A percentile compares a stretch with the other conserved stretches of the same genome.
phyloP scores from a whole-genome alignment of 306 rosid genomes.

The Senna tora region DNA sequence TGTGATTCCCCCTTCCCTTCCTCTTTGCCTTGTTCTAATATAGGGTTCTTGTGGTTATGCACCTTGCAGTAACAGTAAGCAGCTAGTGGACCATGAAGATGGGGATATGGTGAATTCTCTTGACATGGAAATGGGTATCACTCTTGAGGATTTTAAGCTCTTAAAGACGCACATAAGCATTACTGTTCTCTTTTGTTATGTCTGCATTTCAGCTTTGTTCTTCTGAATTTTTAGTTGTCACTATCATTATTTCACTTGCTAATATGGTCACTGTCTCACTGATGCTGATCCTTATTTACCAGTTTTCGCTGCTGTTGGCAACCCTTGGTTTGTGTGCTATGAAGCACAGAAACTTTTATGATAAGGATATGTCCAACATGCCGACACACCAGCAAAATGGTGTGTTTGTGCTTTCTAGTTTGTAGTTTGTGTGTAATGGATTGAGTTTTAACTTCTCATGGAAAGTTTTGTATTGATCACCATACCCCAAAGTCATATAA shows the following conservation, averaged over 20 bases:
- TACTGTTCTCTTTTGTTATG: slow-evolving; percentile 10
- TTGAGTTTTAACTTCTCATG: slow-evolving; percentile 10
- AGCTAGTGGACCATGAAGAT: slow-evolving; percentile 83
- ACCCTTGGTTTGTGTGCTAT: slow-evolving; percentile 17
- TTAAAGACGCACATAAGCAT: slow-evolving; percentile 81
- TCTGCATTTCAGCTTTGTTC: neutral
- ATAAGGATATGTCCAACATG: no score
- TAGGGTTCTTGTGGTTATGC: slow-evolving; percentile 26
- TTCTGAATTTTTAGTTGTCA: neutral
- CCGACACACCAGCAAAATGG: no score
- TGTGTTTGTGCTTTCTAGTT: no score
- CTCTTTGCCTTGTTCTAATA: slow-evolving; percentile 30
- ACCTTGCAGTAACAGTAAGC: slow-evolving; percentile 68
- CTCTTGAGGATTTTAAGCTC: slow-evolving; percentile 92
- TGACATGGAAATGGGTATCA: slow-evolving; percentile 83
- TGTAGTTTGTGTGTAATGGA: slow-evolving; percentile 22
- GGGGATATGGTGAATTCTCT: slow-evolving; percentile 78
- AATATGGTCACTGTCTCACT: slow-evolving; percentile 11
- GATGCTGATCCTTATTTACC: no score
- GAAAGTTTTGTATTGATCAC: slow-evolving; percentile 13
- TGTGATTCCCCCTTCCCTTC: no score
- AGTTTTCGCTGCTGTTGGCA: slow-evolving; percentile 1
- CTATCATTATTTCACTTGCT: slow-evolving; percentile 1
- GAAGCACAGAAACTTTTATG: no score
- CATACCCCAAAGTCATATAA: slow-evolving; percentile 8